These are phyloP conservation scores for Scleromitrula shiraiana DNA, from an alignment of 2,329 filamentous ascomycete genomes.

Conservation along the genomic window DNA sequence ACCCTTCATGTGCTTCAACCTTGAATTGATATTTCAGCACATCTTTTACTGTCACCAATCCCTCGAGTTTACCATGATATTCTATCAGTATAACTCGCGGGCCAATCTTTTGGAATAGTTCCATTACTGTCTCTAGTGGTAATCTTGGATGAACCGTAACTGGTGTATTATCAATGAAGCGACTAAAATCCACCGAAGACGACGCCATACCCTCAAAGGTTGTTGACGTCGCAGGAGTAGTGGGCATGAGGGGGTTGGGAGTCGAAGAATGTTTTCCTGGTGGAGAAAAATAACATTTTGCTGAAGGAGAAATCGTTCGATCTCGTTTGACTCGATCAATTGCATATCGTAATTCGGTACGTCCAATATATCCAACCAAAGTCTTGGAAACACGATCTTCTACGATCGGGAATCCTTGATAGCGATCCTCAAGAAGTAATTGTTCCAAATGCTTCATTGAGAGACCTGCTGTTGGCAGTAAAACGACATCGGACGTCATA, in stretches of 20 bases:
- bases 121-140: slow-evolving; percentile 94
- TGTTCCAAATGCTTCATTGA: slow-evolving; percentile 69
- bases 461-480: slow-evolving; percentile 66
- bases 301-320: slow-evolving; percentile 53
- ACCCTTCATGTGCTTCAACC: slow-evolving; percentile 77
- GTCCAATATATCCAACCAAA: slow-evolving; percentile 84
- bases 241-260: slow-evolving; percentile 19
- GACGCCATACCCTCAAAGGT: slow-evolving; percentile 54
- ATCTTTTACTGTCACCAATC: slow-evolving; percentile 92
- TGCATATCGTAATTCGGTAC: slow-evolving; percentile 85
- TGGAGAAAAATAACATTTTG: slow-evolving; percentile 61
- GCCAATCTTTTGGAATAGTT: slow-evolving; percentile 96
- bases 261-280: slow-evolving; percentile 40
- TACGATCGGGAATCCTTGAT: slow-evolving; percentile 89
- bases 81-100: slow-evolving; percentile 90
- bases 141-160: slow-evolving; percentile 86
- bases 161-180: slow-evolving; percentile 83
- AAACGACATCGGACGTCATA: slow-evolving; percentile 72
- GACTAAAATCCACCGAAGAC: slow-evolving; percentile 67
- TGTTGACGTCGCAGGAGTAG: slow-evolving; percentile 18
- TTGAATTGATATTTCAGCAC: slow-evolving; percentile 97
- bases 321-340: slow-evolving; percentile 71
- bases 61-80: slow-evolving; percentile 73
- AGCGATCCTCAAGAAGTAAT: slow-evolving; percentile 69
- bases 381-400: slow-evolving; percentile 63